Evolutionary conservation across 371 early-diverging fungal genomes (phyloP).

Genomic region (Apophysomyces sp.): DNA sequence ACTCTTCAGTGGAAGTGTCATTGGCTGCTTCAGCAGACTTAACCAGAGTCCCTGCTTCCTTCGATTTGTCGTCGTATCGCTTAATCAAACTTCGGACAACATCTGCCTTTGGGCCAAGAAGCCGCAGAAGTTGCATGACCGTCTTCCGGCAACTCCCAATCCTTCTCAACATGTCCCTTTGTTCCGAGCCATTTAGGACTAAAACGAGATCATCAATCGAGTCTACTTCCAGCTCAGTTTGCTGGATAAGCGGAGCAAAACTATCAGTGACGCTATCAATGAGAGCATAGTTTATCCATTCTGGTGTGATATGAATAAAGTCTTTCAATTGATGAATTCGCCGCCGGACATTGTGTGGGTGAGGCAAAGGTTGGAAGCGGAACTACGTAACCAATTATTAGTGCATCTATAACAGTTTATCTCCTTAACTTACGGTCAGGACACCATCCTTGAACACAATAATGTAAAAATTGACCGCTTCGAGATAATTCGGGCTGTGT

Average conservation of each 20-base stretch:
- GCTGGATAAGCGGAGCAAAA: constrained; percentile 78
- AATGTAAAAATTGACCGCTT: constrained; percentile 84
- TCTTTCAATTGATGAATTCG: constrained; percentile 66
- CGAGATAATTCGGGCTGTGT: constrained; percentile 69
- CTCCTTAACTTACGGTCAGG: constrained; percentile 45
- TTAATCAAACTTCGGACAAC: constrained; percentile 73
- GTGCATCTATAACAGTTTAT: background rate
- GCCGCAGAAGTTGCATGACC: constrained; percentile 76
- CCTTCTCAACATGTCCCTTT: constrained; percentile 84
- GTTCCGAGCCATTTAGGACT: constrained; percentile 70
- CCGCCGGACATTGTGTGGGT: constrained; percentile 62
- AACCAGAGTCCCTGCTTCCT: constrained; percentile 34
- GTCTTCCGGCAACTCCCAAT: constrained; percentile 84
- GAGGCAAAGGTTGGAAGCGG: constrained; percentile 60
- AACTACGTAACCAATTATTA: constrained; percentile 34
- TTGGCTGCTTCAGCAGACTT: constrained; percentile 20
- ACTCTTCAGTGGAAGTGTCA: constrained; percentile 10
- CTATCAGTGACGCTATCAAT: constrained; percentile 87
- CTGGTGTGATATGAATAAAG: constrained; percentile 64
- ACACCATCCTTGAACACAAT: constrained; percentile 72
- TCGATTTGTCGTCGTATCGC: constrained; percentile 56
- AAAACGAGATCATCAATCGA: constrained; percentile 89
- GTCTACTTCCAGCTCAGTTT: constrained; percentile 87
- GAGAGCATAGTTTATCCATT: constrained; percentile 91
- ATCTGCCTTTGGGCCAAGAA: constrained; percentile 82